Conservation (phyloP, 2,329 filamentous ascomycete genomes). For the Alternaria consortialis region DNA sequence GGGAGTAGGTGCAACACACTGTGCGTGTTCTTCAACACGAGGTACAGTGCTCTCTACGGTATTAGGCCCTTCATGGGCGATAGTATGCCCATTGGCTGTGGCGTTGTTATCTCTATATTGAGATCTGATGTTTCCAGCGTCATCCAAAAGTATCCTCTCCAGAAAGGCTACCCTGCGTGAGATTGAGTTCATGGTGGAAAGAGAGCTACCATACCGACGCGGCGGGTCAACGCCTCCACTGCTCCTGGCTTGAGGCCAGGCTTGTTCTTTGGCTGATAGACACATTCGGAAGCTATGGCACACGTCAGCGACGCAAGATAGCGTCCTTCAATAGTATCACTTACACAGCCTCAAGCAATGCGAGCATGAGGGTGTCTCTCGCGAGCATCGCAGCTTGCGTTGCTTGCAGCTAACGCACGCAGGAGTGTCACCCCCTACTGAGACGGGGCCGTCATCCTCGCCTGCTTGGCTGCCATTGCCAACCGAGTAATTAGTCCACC, state of each 20-base stretch:
- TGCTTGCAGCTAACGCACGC: constrained; percentile 46
- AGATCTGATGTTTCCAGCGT: constrained; percentile 33
- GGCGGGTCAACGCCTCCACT: constrained; percentile 45
- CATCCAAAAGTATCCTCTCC: constrained; percentile 43
- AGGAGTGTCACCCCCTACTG: constrained; percentile 40
- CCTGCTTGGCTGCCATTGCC: constrained; percentile 32
- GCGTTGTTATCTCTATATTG: constrained; percentile 26
- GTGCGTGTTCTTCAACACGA: constrained; percentile 9
- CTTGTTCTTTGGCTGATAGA: constrained; percentile 46
- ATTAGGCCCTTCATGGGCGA: constrained; percentile 1
- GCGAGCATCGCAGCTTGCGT: constrained; percentile 44
- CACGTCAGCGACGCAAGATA: constrained; percentile 18
- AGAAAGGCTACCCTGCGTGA: constrained; percentile 37
- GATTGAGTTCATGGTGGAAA: constrained; percentile 5
- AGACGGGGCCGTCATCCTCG: constrained; percentile 37
- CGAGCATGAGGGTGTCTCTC: constrained; percentile 43
- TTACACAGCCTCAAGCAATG: constrained; percentile 46
- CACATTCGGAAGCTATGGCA: constrained; percentile 36
- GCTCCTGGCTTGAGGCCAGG: constrained; percentile 47
- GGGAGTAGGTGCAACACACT: background rate
- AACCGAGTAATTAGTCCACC: constrained; percentile 47
- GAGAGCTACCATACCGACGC: constrained; percentile 35
- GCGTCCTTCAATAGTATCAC: constrained; percentile 9
- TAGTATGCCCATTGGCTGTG: background rate
- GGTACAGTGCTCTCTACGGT: constrained; percentile 1